Evolutionary conservation across 139 green algal genomes (phyloP), one percentile per base, ranked within the genome.

Genomic region (Mesotaenium endlicherianum): DNA sequence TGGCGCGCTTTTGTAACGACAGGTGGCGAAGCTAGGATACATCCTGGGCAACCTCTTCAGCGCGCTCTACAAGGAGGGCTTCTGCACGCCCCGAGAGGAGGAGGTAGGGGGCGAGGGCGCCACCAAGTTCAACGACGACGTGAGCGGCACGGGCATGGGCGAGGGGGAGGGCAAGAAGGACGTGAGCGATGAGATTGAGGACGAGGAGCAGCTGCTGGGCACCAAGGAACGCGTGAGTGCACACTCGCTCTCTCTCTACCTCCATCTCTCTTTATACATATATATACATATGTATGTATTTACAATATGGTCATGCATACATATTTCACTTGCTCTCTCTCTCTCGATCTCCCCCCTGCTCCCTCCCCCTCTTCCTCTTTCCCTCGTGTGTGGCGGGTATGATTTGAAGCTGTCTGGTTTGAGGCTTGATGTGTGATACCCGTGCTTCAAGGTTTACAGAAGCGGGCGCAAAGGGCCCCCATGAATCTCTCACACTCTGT

Each of bases 121-220:
- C 2, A 70, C 69, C 14, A 86, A 86, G 42, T 91, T 91, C 17
- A 88, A 92, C 84, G 87, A 89, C 45, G 81, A 93, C 64, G 83
- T 50, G 30, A 91, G 91, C 45, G 95, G 95, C 44, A 97, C 93
- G 31, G 95, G 95, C 3, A 90, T 98, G 89, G 95, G 93, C 5
- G 94, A 96, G 30, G 95, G 93, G 16, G 90, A 96, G 45, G 92
- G 92, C 0, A 86, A 86, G 42, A 95, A 93, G 88, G 96, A 99
- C 82, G 93, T 99, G 80, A 95, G 89, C 34, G 93, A 99, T 74
- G 84, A 98, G 92, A 94, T 98, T 30, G 88, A 95, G 78, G 88
- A 98, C 83, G 93, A 99, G 87, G 95, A 99, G 78, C 95, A 98
- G 91, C 88, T 99, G 81, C 81, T 97, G 80, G 96, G 96, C 0